Percentiles rank a stretch among this genome's conserved stretches.
phyloP scores from a whole-genome alignment of 2,329 filamentous ascomycete genomes.

The Fusarium cicatricum region DNA sequence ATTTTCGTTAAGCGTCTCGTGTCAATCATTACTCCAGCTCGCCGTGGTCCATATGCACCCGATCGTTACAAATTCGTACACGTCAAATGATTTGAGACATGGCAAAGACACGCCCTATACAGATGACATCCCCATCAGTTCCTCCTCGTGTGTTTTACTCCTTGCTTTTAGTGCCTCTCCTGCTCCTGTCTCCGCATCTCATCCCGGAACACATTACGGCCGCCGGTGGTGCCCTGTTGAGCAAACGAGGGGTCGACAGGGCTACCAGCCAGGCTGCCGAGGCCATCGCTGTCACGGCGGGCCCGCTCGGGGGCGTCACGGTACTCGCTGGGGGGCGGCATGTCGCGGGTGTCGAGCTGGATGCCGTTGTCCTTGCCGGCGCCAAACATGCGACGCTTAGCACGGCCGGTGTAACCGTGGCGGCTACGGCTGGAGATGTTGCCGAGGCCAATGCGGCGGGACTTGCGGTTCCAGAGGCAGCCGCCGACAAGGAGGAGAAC shows the following conservation, averaged over 20 bases:
- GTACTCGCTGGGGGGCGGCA: slow-evolving; percentile 43
- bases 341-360: slow-evolving; percentile 51
- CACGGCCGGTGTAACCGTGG: slow-evolving; percentile 55
- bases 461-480: slow-evolving; percentile 63
- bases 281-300: slow-evolving; percentile 55
- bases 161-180: slow-evolving; percentile 44
- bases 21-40: slow-evolving; percentile 35
- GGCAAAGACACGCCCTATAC: background rate
- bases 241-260: slow-evolving; percentile 55
- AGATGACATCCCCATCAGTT: background rate
- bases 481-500: slow-evolving; percentile 61
- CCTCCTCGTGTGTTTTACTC: slow-evolving; percentile 6
- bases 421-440: slow-evolving; percentile 59
- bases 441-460: slow-evolving; percentile 59
- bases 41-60: slow-evolving; percentile 10
- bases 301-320: slow-evolving; percentile 45
- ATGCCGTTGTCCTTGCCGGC: slow-evolving; percentile 52
- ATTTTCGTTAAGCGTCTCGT: slow-evolving; percentile 37
- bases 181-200: slow-evolving; percentile 58
- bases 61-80: slow-evolving; percentile 24
- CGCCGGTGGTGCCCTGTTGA: slow-evolving; percentile 47
- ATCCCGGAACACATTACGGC: slow-evolving; percentile 57
- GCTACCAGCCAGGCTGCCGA: slow-evolving; percentile 59
- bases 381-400: slow-evolving; percentile 48
- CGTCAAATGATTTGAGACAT: slow-evolving; percentile 1